Base-by-base conservation (phyloP, 495 filamentous ascomycete genomes). In the Penicillium tannophilum region DNA sequence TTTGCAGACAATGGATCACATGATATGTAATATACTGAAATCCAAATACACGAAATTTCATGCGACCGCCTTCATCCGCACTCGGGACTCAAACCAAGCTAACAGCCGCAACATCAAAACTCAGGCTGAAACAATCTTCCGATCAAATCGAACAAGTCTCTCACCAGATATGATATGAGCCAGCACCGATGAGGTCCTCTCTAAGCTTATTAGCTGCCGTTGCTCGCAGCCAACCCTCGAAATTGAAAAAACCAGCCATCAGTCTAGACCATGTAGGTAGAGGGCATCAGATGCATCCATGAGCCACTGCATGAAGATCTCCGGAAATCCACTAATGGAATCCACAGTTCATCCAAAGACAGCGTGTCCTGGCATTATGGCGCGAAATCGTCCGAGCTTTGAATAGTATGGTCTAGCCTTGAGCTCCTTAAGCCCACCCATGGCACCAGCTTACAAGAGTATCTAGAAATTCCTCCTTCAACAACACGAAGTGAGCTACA, bases 401-500 rank as follows among this genome's bases (percentile, higher is more conserved):
- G 56, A 60, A 74, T 47, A 76, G 76, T 79, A 62, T 42, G 69
- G 48, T 63, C 20, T 45, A 39, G 14, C 41, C 24, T 20, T 19
- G 46, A 17, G 12, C 11, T 20, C 14, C n/a, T 45, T 47, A 1
- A 19, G n/a, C 6, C 17, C 16, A 14, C 48, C 44, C 4, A 19
- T 28, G 26, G 24, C 49, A 31, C 30, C 2, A 31, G 42, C 33
- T 43, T 16, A 50, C 20, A 42, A 51, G 8, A 58, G 17, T 30
- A 31, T 35, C 1, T 42, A 79, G 76, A 69, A 54, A 70, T 82
- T 16, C 79, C 80, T 0, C 68, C 66, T 4, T 78, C 77, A 4
- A 59, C 75, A 6, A 82, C 87, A 11, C 81, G 85, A 23, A 71
- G 76, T 48, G 92, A 95, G 63, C 84, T 92, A 59, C 79, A 80